phyloP scores from a whole-genome alignment of 2,329 filamentous ascomycete genomes.

The Neonectria punicea region DNA sequence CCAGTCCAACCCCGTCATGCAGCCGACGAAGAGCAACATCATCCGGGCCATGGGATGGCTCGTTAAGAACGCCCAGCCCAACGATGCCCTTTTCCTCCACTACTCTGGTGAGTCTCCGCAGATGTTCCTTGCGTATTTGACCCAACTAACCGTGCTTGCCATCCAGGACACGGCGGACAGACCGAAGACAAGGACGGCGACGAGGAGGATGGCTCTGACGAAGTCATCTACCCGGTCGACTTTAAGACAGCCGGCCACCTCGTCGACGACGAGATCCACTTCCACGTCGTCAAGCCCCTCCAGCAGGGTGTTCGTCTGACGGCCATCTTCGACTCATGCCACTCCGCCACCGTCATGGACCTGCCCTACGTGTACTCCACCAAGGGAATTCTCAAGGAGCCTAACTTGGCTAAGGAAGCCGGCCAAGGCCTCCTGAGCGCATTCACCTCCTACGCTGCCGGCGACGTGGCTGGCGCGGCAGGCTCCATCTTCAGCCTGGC shows the following conservation, averaged over 20 bases:
- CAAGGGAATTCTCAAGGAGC: slow-evolving; percentile 82
- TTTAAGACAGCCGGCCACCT: slow-evolving; percentile 77
- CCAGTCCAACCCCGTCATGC: slow-evolving; percentile 74
- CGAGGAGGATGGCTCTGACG: slow-evolving; percentile 81
- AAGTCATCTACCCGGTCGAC: slow-evolving; percentile 83
- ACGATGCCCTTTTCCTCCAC: slow-evolving; percentile 82
- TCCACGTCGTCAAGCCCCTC: slow-evolving; percentile 80
- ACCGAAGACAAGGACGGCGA: slow-evolving; percentile 79
- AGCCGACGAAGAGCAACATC: slow-evolving; percentile 81
- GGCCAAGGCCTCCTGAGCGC: slow-evolving; percentile 77
- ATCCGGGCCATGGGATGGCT: slow-evolving; percentile 81
- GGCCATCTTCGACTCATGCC: slow-evolving; percentile 84
- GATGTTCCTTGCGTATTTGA: background rate
- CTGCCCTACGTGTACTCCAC: slow-evolving; percentile 85
- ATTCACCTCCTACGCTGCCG: slow-evolving; percentile 81
- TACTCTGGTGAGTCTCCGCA: slow-evolving; percentile 67
- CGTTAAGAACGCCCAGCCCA: slow-evolving; percentile 75
- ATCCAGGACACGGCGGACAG: slow-evolving; percentile 77
- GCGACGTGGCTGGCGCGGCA: slow-evolving; percentile 85
- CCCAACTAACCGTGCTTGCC: slow-evolving; percentile 12
- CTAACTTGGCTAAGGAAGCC: slow-evolving; percentile 83
- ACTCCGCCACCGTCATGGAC: slow-evolving; percentile 81
- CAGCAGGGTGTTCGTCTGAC: slow-evolving; percentile 85
- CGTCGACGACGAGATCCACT: slow-evolving; percentile 82
- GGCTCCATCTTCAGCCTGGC: slow-evolving; percentile 83